Base-by-base conservation (phyloP, 352 stramenopile species). In the Nothophytophthora sp. region DNA sequence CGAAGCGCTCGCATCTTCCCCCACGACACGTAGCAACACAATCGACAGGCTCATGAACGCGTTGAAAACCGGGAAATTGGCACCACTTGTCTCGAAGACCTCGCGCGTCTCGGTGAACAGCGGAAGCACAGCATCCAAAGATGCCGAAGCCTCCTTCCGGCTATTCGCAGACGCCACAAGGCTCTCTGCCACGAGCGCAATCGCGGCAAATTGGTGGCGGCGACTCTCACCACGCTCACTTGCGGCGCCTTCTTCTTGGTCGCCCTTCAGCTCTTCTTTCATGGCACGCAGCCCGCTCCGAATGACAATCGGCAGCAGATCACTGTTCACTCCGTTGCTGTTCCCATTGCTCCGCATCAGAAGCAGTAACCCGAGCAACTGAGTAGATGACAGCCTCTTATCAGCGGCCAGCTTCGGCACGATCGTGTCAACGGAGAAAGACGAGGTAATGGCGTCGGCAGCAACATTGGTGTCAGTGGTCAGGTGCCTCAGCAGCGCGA, bases 291-390 rank as follows among this genome's bases (percentile, higher is more conserved):
- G 15, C 15, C 40, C 40, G 18, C 55, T 67, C 7, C 49, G 63
- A 38, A 68, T 12, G 30, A 77, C 39, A 11, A 71, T 23, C 16
- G 42, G 28, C 24, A 68, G 34, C 16, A 74, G 29, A 13, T 45
- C 49, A 13, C 37, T 29, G 22, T 42, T 35, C 13, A 30, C 13
- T 7, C 11, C 40, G 34, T 50, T 33, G 20, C 22, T 35, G 19
- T 7, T 30, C 2, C 2, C 40, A 46, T 23, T 44, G 29, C 20
- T 68, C 8, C 60, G 68, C 44, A 66, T 56, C 32, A 76, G 18
- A n/a, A 81, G 34, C 20, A 86, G 48, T 5, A 81, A 24, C 13
- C 59, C 63, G 4, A 70, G 33, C 12, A 81, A 35, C 18, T 86
- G 75, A 1, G 35, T 34, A n/a, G 70, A 59, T 20, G 73, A 49